These are phyloP conservation scores for Aspergillus floridensis DNA, from an alignment of 2,329 filamentous ascomycete species.

Conservation along the genomic window DNA sequence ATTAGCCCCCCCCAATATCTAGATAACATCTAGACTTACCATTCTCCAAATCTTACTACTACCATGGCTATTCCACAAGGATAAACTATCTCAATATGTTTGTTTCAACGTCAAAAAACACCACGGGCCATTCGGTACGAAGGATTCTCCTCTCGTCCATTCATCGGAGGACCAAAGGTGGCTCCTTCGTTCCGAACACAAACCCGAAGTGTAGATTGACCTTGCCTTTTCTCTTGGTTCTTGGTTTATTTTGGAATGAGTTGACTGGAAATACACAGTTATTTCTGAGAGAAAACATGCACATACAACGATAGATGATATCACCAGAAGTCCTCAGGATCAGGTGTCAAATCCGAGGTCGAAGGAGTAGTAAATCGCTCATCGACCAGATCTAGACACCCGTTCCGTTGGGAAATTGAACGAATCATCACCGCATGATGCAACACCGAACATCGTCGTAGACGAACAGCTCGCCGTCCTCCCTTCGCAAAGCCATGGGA, in stretches of 20 bases:
- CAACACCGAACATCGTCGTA: constrained; percentile 9
- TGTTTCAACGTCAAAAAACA: neutral
- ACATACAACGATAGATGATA: neutral
- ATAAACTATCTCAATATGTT: too few species aligned
- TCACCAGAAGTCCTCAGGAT: neutral
- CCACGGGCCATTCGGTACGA: neutral
- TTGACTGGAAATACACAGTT: too few species aligned
- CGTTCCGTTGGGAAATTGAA: neutral
- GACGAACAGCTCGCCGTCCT: neutral
- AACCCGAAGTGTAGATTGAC: neutral
- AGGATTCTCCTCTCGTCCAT: neutral
- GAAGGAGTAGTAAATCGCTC: neutral
- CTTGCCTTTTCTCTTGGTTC: neutral
- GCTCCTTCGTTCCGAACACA: neutral
- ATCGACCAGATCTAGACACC: neutral
- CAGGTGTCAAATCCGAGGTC: neutral
- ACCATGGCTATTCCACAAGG: neutral
- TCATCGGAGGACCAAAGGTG: neutral
- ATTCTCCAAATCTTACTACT: neutral
- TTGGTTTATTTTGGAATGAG: neutral
- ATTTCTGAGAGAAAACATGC: neutral
- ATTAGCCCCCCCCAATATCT: too few species aligned
- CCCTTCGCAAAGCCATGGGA: neutral
- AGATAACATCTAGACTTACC: too few species aligned
- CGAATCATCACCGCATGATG: neutral